phyloP scores from a whole-genome alignment of 2,329 filamentous ascomycete species.

The Diaporthe helianthi region DNA sequence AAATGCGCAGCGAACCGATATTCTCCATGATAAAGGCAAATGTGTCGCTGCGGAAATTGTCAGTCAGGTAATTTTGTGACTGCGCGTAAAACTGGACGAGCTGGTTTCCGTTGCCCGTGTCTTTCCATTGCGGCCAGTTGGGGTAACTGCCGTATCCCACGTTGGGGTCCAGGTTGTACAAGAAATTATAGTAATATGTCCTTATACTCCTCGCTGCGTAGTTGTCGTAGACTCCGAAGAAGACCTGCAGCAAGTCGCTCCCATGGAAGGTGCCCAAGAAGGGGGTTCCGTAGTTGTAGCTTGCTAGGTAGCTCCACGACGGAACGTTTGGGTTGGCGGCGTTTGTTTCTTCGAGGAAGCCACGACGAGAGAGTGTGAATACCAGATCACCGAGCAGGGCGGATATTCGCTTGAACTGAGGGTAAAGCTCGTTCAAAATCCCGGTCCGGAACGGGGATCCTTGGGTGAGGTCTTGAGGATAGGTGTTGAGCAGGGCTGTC shows the following conservation, averaged over 20 bases:
- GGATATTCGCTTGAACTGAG: conserved; percentile 78
- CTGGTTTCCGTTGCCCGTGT: conserved; percentile 46
- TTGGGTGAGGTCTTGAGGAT: conserved; percentile 60
- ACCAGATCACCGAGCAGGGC: conserved; percentile 78
- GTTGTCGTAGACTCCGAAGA: conserved; percentile 69
- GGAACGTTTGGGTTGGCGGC: conserved; percentile 63
- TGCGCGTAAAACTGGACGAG: conserved; percentile 55
- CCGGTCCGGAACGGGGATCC: conserved; percentile 78
- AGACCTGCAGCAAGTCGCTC: conserved; percentile 72
- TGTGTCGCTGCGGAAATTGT: conserved; percentile 47
- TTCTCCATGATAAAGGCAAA: conserved; percentile 38
- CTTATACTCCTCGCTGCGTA: conserved; percentile 66
- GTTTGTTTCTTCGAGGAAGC: conserved; percentile 61
- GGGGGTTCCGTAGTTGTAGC: conserved; percentile 74
- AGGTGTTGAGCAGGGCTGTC: conserved; percentile 64
- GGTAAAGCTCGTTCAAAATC: conserved; percentile 73
- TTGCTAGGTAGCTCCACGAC: conserved; percentile 77
- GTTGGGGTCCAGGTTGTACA: conserved; percentile 76
- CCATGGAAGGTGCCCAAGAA: conserved; percentile 80
- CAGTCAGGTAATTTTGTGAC: conserved; percentile 40
- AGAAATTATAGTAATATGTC: conserved; percentile 76
- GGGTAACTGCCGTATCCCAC: conserved; percentile 49
- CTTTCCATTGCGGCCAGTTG: conserved; percentile 53
- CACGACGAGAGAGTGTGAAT: conserved; percentile 75
- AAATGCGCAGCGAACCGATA: conserved; percentile 32